Base-by-base conservation (phyloP, 257 asterid genomes). In the Handroanthus guayacan region DNA sequence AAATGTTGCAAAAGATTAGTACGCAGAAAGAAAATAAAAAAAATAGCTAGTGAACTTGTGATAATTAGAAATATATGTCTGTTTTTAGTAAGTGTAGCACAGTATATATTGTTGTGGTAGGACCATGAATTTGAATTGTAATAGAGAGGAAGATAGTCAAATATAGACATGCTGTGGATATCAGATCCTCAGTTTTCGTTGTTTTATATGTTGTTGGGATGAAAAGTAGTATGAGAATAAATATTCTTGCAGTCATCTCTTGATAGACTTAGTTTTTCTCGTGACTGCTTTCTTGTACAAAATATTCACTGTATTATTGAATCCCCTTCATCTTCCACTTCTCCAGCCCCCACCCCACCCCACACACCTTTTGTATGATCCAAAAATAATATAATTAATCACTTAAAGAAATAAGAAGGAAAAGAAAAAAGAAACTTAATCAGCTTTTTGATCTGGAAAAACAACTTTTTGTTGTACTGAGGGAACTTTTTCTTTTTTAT, bases 231-330 rank as follows among this genome's bases (percentile, higher is more conserved):
- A 70, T 79, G 78, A 81, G 84, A 86, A 81, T 81, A 84, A 83
- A 79, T 78, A 71, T 77, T 83, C 75, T 79, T 81, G 83, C 86
- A 67, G 76, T 80, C 62, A 80, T 74, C 20, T 71, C 60, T 72
- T 75, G 6, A 60, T 61, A 43, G 52, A 72, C 80, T 60, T 75
- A 55, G 58, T 66, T 74, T 36, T 79, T 75, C 91, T 84, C 83
- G 86, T 80, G 88, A 84, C 87, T 84, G 77, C 84, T 86, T 71
- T 64, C 76, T 50, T 76, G 78, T 82, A 77, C 83, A 71, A 71
- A 6, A 52, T 38, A 62, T 17, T 65, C 62, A 64, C 37, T 47
- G 69, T 50, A 60, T 50, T 67, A 68, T 78, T 75, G 75, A 57
- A 63, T 67, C 44, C 31, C 31, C 31, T 25, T 25, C 44, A 39